Conservation (phyloP, 768 basidiomycete genomes). For the Kwoniella mangroviensis region DNA sequence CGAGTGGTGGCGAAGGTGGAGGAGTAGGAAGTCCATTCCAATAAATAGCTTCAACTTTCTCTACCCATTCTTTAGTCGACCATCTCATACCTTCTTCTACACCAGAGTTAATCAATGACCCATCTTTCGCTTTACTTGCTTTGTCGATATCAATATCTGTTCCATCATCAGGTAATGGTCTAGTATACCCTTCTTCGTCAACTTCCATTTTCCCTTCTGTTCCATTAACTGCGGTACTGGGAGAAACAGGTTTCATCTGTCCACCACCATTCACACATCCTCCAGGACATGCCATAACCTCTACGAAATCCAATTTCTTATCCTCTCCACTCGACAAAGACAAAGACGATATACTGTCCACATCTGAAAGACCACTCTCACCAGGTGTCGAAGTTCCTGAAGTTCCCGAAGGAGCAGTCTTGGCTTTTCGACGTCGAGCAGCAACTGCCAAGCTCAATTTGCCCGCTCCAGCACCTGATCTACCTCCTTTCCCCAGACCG, state of each 20-base stretch:
- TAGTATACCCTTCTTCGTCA: constrained; percentile 71
- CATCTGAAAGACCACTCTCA: constrained; percentile 26
- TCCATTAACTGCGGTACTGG: background rate
- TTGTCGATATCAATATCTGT: constrained; percentile 55
- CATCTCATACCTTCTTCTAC: constrained; percentile 67
- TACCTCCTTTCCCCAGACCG: constrained; percentile 65
- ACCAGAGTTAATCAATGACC: constrained; percentile 28
- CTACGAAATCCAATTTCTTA: constrained; percentile 54
- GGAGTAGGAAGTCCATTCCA: constrained; percentile 67
- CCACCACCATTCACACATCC: constrained; percentile 98
- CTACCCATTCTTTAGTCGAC: constrained; percentile 83
- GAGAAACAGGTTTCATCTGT: constrained; percentile 63
- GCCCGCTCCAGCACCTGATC: constrained; percentile 39
- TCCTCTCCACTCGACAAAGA: constrained; percentile 36
- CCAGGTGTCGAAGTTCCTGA: constrained; percentile 19
- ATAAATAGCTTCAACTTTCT: constrained; percentile 78
- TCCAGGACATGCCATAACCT: constrained; percentile 94
- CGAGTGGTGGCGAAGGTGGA: constrained; percentile 59
- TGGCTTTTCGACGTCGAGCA: constrained; percentile 46
- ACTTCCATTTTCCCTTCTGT: constrained; percentile 38
- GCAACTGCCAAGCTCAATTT: constrained; percentile 52
- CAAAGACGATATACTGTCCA: constrained; percentile 30
- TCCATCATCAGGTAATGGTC: constrained; percentile 69
- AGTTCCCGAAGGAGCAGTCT: background rate
- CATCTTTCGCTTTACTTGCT: constrained; percentile 18